These are phyloP conservation scores for Benincasa hispida DNA, from an alignment of 306 rosid genomes.

Conservation along the genomic window DNA sequence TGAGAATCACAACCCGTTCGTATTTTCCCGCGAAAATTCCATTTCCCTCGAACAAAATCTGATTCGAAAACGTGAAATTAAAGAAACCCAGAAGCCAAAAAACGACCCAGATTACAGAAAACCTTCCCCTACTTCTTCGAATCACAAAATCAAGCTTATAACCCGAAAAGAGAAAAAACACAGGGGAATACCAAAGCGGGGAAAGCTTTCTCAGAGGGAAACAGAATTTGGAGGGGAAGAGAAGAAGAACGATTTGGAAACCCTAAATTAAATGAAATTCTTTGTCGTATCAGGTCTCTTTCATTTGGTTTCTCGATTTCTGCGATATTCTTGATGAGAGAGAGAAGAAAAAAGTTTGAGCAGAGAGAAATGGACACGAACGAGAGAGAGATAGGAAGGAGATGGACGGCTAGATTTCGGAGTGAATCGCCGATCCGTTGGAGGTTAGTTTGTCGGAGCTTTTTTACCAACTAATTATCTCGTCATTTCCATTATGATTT, in stretches of 20 bases:
- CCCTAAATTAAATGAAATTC: constrained; percentile 11
- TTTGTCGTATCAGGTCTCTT: constrained; percentile 1
- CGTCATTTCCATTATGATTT: constrained; percentile 10
- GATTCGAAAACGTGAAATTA: neutral
- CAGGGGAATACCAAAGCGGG: neutral
- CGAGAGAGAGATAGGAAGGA: constrained; percentile 7
- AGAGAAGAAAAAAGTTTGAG: neutral
- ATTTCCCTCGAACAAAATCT: neutral
- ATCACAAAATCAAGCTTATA: neutral
- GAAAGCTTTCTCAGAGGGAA: constrained; percentile 52
- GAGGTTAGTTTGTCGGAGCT: constrained; percentile 13
- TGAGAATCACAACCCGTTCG: constrained; percentile 4
- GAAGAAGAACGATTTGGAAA: constrained; percentile 7
- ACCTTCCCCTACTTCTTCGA: constrained; percentile 9
- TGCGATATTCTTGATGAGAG: constrained; percentile 10
- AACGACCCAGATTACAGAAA: neutral
- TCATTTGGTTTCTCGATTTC: constrained; percentile 10
- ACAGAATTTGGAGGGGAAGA: constrained; percentile 22
- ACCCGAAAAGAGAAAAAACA: neutral
- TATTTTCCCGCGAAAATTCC: constrained; percentile 6
- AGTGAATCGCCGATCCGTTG: constrained; percentile 9
- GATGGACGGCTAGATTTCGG: constrained; percentile 7
- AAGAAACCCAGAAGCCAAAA: neutral
- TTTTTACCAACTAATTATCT: constrained; percentile 15
- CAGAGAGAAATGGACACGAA: constrained; percentile 8